Conservation (phyloP, 352 stramenopile genomes). For the Bremia lactucae region DNA sequence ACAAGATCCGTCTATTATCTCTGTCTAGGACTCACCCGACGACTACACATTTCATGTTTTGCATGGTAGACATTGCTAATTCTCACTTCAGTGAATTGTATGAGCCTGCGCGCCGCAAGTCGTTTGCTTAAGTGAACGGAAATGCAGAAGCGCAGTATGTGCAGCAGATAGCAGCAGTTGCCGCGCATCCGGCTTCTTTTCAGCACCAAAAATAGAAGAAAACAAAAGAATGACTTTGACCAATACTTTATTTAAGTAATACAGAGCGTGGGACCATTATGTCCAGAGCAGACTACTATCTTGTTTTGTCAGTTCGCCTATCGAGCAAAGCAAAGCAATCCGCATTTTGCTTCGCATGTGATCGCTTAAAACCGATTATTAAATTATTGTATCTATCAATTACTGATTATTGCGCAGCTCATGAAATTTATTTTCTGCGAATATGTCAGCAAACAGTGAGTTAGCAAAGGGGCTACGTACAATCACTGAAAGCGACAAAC, state of each 20-base stretch:
- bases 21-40: slow-evolving; percentile 43
- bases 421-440: slow-evolving; percentile 64
- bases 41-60: slow-evolving; percentile 94
- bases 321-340: background rate
- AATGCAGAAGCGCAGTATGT: slow-evolving; percentile 2
- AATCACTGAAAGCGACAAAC: slow-evolving; percentile 14
- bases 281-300: slow-evolving; percentile 11
- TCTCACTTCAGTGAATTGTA: background rate
- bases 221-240: slow-evolving; percentile 6
- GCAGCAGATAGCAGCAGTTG: slow-evolving; percentile 15
- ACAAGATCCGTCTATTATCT: background rate
- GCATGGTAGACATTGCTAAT: slow-evolving; percentile 53
- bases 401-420: slow-evolving; percentile 25
- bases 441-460: background rate
- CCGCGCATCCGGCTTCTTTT: slow-evolving; percentile 29
- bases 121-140: slow-evolving; percentile 17
- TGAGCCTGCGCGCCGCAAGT: slow-evolving; percentile 1
- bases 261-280: slow-evolving; percentile 2
- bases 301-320: too few relatives aligned
- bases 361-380: background rate
- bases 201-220: slow-evolving; percentile 28
- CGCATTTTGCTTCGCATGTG: background rate
- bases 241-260: slow-evolving; percentile 17
- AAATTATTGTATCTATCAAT: too few relatives aligned
- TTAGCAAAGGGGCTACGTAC: background rate